Base-by-base conservation (phyloP, 139 green algal genomes). In the Chlorella sp. region DNA sequence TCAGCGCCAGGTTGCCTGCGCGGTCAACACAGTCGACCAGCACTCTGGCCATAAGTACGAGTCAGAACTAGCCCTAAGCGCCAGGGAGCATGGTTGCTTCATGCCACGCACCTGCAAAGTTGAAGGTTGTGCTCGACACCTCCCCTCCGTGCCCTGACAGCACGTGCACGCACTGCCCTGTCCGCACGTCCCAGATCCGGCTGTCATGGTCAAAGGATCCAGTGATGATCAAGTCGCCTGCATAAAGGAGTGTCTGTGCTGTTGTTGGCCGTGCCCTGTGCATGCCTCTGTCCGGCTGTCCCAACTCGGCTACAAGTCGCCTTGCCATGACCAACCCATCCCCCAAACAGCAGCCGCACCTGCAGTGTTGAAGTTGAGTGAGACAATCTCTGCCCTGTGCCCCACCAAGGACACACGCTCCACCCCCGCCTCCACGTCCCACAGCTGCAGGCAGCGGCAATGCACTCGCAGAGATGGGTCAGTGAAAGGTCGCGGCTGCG, bases 311-410 rank as follows among this genome's bases (percentile, higher is more conserved):
- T n/a, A n/a, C n/a, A n/a, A n/a, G n/a, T n/a, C n/a, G n/a, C n/a
- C n/a, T n/a, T n/a, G n/a, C n/a, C n/a, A n/a, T n/a, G n/a, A n/a
- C n/a, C n/a, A n/a, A n/a, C n/a, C n/a, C n/a, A n/a, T n/a, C n/a
- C n/a, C n/a, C n/a, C n/a, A n/a, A n/a, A n/a, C n/a, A n/a, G n/a
- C n/a, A n/a, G 42, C 17, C 42, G 17, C 20, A 71, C 66, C 66
- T 62, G 62, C 29, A 22, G 82, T 89, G 76, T 88, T 88, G 69
- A 92, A 93, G 74, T 75, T 72, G 4, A 93, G 73, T 14, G 71
- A 82, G 26, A 93, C 87, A 67, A 93, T 91, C 77, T 93, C 88
- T 20, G 87, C 88, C 10, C 80, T 80, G 72, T 92, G 87, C 1
- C 85, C 87, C 27, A 69, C 23, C 35, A 92, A 49, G 1, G 82